Conservation (phyloP, 257 asterid genomes). For the Echium plantagineum region DNA sequence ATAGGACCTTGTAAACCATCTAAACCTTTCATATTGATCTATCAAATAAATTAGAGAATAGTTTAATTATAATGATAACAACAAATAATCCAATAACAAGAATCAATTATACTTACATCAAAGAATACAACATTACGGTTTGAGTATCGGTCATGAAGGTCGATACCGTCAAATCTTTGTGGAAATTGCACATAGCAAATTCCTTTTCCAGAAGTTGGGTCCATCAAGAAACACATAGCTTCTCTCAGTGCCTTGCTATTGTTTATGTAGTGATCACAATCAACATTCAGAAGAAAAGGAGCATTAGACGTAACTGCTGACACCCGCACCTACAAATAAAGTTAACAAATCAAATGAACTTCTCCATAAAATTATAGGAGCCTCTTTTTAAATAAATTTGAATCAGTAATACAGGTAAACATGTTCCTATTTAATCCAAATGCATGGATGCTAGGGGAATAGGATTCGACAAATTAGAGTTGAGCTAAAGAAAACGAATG, state of each 20-base stretch:
- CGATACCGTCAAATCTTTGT: slow-evolving; percentile 95
- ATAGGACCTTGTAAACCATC: slow-evolving; percentile 98
- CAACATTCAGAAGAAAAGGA: slow-evolving; percentile 89
- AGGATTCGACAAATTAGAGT: no score
- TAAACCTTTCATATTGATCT: slow-evolving; percentile 94
- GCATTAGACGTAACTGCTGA: slow-evolving; percentile 98
- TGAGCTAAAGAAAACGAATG: neutral
- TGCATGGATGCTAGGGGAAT: no score
- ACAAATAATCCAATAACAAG: neutral
- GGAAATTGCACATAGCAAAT: slow-evolving; percentile 97
- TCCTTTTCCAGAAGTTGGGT: slow-evolving; percentile 92
- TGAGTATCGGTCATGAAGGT: slow-evolving; percentile 89
- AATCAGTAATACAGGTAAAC: no score
- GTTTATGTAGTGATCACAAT: slow-evolving; percentile 95
- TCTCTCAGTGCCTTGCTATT: slow-evolving; percentile 98
- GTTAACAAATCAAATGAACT: neutral
- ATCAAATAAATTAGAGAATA: no score
- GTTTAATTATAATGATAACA: no score
- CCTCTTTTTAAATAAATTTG: no score
- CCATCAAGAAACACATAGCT: slow-evolving; percentile 96
- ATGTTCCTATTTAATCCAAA: no score
- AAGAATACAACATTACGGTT: slow-evolving; percentile 94
- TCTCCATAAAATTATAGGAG: no score
- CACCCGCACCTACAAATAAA: slow-evolving; percentile 71
- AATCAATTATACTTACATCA: slow-evolving; percentile 50